Conservation (phyloP, 2,329 filamentous ascomycete species). For the Paecilomyces sp. region DNA sequence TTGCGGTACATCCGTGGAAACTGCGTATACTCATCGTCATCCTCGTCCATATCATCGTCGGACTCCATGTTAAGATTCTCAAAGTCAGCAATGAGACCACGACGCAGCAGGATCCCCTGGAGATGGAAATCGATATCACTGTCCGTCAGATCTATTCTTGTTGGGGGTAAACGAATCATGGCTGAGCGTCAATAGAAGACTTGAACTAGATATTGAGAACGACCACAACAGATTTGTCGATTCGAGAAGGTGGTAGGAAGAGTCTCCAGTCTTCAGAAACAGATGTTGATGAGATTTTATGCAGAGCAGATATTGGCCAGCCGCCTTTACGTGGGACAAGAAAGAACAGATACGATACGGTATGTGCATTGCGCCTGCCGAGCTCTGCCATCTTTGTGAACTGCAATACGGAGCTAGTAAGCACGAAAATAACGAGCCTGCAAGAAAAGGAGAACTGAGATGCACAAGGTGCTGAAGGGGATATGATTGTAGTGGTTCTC, state of each 20-base stretch:
- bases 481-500: neutral
- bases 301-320: neutral
- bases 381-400: neutral
- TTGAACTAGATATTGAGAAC: neutral
- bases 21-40: neutral
- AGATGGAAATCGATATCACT: slow-evolving; percentile 26
- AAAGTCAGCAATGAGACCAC: slow-evolving; percentile 9
- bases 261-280: neutral
- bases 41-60: neutral
- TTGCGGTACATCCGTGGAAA: neutral
- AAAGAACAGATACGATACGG: neutral
- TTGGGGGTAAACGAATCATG: slow-evolving; percentile 30
- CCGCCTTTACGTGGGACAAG: neutral
- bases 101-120: slow-evolving; percentile 12
- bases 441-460: neutral
- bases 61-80: slow-evolving; percentile 10
- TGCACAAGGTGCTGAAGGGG: neutral
- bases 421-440: neutral
- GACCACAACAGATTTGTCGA: neutral
- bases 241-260: neutral
- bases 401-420: neutral
- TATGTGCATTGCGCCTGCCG: neutral
- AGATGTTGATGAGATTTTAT: neutral
- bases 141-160: slow-evolving; percentile 22
- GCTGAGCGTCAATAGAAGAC: neutral